Evolutionary conservation across 352 stramenopile genomes (phyloP), one percentile per base, ranked within the genome.

Genomic region (Phytopythium sindhum): DNA sequence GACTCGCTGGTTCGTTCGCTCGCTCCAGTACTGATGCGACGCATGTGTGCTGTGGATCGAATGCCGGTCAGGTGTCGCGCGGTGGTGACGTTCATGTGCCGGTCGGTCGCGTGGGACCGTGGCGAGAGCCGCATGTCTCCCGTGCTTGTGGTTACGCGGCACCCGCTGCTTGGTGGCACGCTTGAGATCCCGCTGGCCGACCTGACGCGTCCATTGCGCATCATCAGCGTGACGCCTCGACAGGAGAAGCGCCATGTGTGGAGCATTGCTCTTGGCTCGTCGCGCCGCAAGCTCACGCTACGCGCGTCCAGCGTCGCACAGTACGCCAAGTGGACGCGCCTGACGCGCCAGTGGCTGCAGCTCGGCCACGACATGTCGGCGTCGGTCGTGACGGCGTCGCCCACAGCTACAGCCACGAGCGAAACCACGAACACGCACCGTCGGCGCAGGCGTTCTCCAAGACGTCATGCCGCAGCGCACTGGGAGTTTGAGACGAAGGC

Each of bases 21-120:
- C 4, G 14, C 7, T 12, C n/a, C n/a, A n/a, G n/a, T 37, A 23
- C 23, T 28, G 52, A 19, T 17, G n/a, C 7, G 39, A 45, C 2
- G 39, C 12, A 0, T 45, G 15, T 19, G 44, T 26, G 0, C 9
- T 29, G 41, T 52, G 45, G n/a, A 14, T 9, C 17, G 4, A 17
- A 29, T 17, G 23, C 31, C 29, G 26, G 21, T 7, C 52, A 58
- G 52, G 52, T 45, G 52, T 33, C 52, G 52, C 52, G 52, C 52
- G 33, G 31, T 58, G 19, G 52, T 58, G 29, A 58, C 52, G 52
- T 44, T 58, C 52, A 58, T 58, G 52, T 58, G 52, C 52, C 52
- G 52, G 12, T 58, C 52, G 17, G 52, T 58, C 31, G 17, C 31
- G 6, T 58, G 52, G 52, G 52, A 26, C 21, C 52, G 52, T 17